These are phyloP conservation scores for Quercus wislizeni DNA, from an alignment of 306 rosid species.

Conservation along the genomic window DNA sequence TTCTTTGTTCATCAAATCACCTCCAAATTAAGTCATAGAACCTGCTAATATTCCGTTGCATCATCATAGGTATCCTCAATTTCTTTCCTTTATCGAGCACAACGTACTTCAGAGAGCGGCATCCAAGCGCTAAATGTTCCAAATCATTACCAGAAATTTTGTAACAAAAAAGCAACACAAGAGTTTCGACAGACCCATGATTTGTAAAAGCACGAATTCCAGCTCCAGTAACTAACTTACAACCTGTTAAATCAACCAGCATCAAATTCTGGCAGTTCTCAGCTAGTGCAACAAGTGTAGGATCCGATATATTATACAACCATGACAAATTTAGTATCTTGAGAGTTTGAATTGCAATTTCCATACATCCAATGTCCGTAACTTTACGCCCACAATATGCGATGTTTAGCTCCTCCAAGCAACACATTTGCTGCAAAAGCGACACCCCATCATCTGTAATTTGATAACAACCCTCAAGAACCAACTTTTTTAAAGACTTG, in stretches of 20 bases:
- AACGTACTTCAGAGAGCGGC: conserved; percentile 7
- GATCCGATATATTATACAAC: conserved; percentile 27
- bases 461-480: conserved; percentile 23
- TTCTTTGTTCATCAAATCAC: background rate
- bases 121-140: background rate
- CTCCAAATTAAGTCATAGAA: conserved; percentile 22
- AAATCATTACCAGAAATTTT: conserved; percentile 2
- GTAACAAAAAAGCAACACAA: conserved; percentile 10
- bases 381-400: conserved; percentile 34
- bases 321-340: conserved; percentile 23
- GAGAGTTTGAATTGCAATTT: conserved; percentile 13
- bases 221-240: conserved; percentile 20
- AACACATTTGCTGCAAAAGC: conserved; percentile 6
- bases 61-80: conserved; percentile 11
- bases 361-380: conserved; percentile 21
- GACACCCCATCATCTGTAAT: conserved; percentile 25
- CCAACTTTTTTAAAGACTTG: conserved; percentile 16
- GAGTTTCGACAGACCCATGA: conserved; percentile 17
- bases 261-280: conserved; percentile 7
- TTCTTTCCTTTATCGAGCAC: conserved; percentile 23
- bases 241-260: conserved; percentile 22
- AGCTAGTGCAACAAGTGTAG: conserved; percentile 23
- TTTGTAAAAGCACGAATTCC: conserved; percentile 23
- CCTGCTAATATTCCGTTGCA: conserved; percentile 5
- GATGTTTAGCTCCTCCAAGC: conserved; percentile 31